Evolutionary conservation across 306 rosid species (phyloP).

Genomic region (Neltuma alba): DNA sequence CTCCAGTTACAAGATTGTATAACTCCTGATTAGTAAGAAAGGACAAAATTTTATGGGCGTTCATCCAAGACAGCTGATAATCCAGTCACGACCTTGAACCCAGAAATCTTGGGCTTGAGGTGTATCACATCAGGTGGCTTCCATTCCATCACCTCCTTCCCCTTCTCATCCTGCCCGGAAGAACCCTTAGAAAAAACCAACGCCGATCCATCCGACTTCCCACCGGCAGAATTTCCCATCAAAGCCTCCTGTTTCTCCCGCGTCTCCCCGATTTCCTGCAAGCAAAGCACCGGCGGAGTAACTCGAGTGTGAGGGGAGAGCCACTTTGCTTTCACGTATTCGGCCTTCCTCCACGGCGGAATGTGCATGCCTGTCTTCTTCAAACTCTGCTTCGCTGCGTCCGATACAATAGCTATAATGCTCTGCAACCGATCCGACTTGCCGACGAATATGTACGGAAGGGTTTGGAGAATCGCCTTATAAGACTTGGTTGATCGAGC

Average conservation of each 20-base stretch:
- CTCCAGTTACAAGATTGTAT: constrained; percentile 23
- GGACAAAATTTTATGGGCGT: constrained; percentile 57
- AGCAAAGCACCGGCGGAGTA: background rate
- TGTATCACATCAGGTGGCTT: constrained; percentile 47
- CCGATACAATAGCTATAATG: constrained; percentile 64
- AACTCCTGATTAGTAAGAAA: constrained; percentile 30
- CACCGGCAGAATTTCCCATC: constrained; percentile 4
- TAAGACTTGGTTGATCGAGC: constrained; percentile 71
- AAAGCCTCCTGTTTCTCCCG: background rate
- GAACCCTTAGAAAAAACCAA: constrained; percentile 32
- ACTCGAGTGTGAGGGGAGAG: constrained; percentile 55
- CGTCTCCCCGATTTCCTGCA: background rate
- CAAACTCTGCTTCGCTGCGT: constrained; percentile 81
- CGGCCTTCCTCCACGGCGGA: constrained; percentile 81
- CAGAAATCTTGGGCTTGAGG: constrained; percentile 50
- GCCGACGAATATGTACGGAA: constrained; percentile 74
- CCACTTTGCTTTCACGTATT: constrained; percentile 82
- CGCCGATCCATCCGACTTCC: constrained; percentile 31
- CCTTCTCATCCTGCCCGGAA: constrained; percentile 35
- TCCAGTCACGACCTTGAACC: constrained; percentile 58
- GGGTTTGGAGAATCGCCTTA: constrained; percentile 62
- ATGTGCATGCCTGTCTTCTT: constrained; percentile 75
- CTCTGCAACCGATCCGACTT: constrained; percentile 58
- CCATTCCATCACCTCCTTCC: constrained; percentile 41
- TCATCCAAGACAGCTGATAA: constrained; percentile 61